Percentiles rank a stretch among this genome's conserved stretches.
These are phyloP conservation scores for Fraxinus americana DNA, from an alignment of 257 asterid species.

Conservation along the genomic window DNA sequence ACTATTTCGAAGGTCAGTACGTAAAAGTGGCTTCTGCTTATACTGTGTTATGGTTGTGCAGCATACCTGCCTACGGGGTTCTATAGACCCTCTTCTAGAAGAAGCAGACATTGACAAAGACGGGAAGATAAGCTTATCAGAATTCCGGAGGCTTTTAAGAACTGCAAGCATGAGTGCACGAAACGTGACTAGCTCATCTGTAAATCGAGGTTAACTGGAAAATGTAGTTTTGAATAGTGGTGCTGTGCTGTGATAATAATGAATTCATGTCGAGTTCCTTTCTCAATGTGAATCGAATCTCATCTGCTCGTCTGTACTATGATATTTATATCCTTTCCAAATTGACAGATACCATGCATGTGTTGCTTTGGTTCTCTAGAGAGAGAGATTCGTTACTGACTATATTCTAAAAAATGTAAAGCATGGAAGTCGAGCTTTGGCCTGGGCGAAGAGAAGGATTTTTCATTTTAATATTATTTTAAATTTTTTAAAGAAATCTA, in stretches of 20 bases:
- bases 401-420: no score
- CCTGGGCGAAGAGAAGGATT: no score
- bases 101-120: conserved; percentile 98
- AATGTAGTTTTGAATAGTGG: conserved; percentile 12
- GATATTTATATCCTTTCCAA: background rate
- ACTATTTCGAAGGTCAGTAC: background rate
- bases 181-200: conserved; percentile 44
- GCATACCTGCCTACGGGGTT: conserved; percentile 84
- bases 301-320: background rate
- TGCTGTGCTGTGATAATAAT: background rate
- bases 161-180: conserved; percentile 85
- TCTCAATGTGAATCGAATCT: background rate
- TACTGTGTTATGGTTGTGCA: conserved; percentile 31
- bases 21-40: background rate
- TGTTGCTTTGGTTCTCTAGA: background rate
- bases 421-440: no score
- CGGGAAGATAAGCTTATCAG: conserved; percentile 87
- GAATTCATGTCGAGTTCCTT: background rate
- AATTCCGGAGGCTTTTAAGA: conserved; percentile 89
- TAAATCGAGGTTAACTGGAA: conserved; percentile 32
- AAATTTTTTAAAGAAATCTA: no score
- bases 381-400: background rate
- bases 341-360: background rate
- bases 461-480: no score
- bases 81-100: conserved; percentile 82